These are phyloP conservation scores for Globisporangium paroecandrum DNA, from an alignment of 352 stramenopile genomes.

Conservation along the genomic window DNA sequence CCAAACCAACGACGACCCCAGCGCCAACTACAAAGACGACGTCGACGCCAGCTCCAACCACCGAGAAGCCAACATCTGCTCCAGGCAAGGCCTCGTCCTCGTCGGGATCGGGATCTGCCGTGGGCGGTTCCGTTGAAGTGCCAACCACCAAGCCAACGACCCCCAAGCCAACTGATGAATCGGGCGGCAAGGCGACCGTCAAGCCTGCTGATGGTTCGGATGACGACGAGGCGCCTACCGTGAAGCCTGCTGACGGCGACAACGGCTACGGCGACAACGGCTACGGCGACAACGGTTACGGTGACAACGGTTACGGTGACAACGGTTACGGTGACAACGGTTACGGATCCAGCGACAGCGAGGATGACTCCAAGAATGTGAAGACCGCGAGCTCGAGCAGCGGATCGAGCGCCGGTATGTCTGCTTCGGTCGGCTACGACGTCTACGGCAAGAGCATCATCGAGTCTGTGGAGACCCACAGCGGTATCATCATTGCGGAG, in stretches of 20 bases:
- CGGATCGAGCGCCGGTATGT: slow-evolving; percentile 3
- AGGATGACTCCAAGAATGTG: neutral
- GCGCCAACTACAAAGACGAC: slow-evolving; percentile 6
- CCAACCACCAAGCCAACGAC: slow-evolving; percentile 8
- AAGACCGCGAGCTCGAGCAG: slow-evolving; percentile 1
- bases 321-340: slow-evolving; percentile 1
- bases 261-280: slow-evolving; percentile 1
- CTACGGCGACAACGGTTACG: neutral
- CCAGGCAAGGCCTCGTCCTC: slow-evolving; percentile 1
- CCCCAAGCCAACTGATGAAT: slow-evolving; percentile 6
- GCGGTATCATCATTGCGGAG: slow-evolving; percentile 10
- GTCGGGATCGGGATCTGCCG: slow-evolving; percentile 8
- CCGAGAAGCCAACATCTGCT: neutral
- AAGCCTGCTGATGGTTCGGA: slow-evolving; percentile 5
- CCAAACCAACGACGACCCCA: slow-evolving; percentile 20
- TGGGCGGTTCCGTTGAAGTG: slow-evolving; percentile 3
- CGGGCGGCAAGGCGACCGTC: slow-evolving; percentile 6
- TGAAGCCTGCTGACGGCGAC: slow-evolving; percentile 6
- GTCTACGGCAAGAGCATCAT: slow-evolving; percentile 11
- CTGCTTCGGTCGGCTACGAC: slow-evolving; percentile 9
- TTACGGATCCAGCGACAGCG: neutral
- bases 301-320: neutral
- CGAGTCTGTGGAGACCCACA: slow-evolving; percentile 10
- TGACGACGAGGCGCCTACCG: neutral
- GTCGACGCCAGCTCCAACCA: neutral